Evolutionary conservation across 177 flowering plant species (phyloP), one percentile per base, ranked within the genome.

Genomic region (Vitis hybrid): DNA sequence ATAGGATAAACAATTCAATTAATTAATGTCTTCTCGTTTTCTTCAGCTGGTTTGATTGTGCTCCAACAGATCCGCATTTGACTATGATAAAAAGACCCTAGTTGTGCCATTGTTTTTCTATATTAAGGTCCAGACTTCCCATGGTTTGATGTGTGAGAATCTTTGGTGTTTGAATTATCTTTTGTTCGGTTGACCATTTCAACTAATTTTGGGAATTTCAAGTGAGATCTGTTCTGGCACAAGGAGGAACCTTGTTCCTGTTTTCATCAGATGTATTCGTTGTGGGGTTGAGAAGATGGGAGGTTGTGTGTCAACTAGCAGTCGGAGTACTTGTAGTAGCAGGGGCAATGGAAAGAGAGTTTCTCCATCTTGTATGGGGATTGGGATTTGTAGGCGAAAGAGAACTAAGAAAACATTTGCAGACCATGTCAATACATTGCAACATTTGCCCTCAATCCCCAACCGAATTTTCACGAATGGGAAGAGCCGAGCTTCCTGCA

Each of bases 381-480:
- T 76, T 27, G 77, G 84, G 50, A 79, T 79, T 40, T 80, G 73
- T 56, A 71, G 83, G 66, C 79, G 79, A 24, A 83, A 75, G 56
- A 77, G 83, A 68, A 76, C 67, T 10, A 88, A 77, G 71, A 86
- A 75, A 71, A 82, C 88, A 40, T 84, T 83, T 58, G 78, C 86
- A 0, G 88, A 89, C 15, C 86, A 86, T 62, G 82, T 79, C 62
- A 69, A 80, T 58, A 70, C 73, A 11, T 72, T 87, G 79, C 90
- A 90, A 76, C 82, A 89, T 72, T 79, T 91, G 56, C 76, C 87
- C 18, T 80, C 84, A 7, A 71, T 90, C 10, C 91, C 95, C 30
- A 88, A 86, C 74, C 83, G 98, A 70, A 80, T 88, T 69, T 85
- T 84, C 80, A 65, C 84, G 14, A 93, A 91, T 80, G 95, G 97